Evolutionary conservation across 176 grass and related monocot species (phyloP).

Genomic region (Cymbopogon citratus): DNA sequence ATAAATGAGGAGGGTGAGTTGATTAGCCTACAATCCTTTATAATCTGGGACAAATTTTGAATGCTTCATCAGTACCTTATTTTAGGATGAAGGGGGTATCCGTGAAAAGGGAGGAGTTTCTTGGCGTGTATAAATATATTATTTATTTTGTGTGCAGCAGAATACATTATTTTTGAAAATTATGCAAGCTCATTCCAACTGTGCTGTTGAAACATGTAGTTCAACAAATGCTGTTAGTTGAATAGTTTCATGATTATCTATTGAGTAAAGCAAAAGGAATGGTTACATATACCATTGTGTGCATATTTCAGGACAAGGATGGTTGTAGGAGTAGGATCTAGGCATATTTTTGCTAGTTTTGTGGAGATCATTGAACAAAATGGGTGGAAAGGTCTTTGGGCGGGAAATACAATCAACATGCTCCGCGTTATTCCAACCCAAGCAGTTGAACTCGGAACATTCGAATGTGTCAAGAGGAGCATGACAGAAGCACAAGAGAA

Average conservation of each 20-base stretch:
- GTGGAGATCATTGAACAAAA: conserved; percentile 56
- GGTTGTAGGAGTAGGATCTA: conserved; percentile 83
- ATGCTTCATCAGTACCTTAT: neutral
- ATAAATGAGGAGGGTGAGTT: neutral
- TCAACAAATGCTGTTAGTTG: neutral
- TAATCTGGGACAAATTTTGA: neutral
- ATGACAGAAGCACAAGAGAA: conserved; percentile 51
- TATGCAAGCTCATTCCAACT: neutral
- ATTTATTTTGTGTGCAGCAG: neutral
- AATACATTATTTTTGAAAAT: conserved; percentile 12
- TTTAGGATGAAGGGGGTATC: neutral
- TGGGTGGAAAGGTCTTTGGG: conserved; percentile 84
- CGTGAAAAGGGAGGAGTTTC: neutral
- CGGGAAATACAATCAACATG: conserved; percentile 78
- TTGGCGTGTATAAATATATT: conserved; percentile 8
- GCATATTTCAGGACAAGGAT: conserved; percentile 68
- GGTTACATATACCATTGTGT: neutral
- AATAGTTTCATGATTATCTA: neutral
- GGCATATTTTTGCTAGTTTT: conserved; percentile 55
- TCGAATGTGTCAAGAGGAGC: conserved; percentile 72
- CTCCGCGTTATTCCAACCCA: conserved; percentile 66
- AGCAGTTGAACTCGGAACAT: conserved; percentile 71
- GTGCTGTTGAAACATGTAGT: neutral
- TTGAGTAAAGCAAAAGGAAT: conserved; percentile 3
- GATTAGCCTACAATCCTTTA: neutral